Evolutionary conservation across 176 grass and related monocot species (phyloP).

Genomic region (Paspalum vaginatum): DNA sequence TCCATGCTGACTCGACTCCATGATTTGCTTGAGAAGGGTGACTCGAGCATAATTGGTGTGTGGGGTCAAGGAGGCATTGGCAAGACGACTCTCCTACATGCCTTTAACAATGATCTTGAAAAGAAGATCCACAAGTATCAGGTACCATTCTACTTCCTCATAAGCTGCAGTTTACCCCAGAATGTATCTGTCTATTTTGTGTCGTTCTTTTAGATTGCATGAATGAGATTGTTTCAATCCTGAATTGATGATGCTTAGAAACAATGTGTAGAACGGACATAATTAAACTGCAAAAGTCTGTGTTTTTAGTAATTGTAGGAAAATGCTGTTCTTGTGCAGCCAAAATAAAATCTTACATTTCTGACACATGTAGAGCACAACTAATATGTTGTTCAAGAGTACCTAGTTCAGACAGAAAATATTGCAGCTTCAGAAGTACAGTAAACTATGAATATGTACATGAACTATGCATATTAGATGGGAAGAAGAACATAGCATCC

Average conservation of each 20-base stretch:
- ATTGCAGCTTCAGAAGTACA: not conserved
- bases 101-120: slow-evolving; percentile 70
- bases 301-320: not conserved
- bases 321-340: not conserved
- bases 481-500: not conserved
- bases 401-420: slow-evolving; percentile 8
- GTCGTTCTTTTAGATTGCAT: not conserved
- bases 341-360: not conserved
- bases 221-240: not conserved
- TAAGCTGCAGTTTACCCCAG: not conserved
- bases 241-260: not conserved
- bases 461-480: not conserved
- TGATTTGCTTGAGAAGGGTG: slow-evolving; percentile 42
- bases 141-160: slow-evolving; percentile 28
- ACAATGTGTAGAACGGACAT: not conserved
- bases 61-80: slow-evolving; percentile 74
- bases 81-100: slow-evolving; percentile 70
- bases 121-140: slow-evolving; percentile 41
- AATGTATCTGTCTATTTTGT: not conserved
- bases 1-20: slow-evolving; percentile 33
- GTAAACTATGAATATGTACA: not conserved
- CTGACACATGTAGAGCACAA: not conserved
- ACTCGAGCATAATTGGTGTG: slow-evolving; percentile 57
- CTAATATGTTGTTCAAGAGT: not conserved
- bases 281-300: not conserved